Evolutionary conservation across 805 yeast species (phyloP).

Genomic region (Yarrowia deformans): DNA sequence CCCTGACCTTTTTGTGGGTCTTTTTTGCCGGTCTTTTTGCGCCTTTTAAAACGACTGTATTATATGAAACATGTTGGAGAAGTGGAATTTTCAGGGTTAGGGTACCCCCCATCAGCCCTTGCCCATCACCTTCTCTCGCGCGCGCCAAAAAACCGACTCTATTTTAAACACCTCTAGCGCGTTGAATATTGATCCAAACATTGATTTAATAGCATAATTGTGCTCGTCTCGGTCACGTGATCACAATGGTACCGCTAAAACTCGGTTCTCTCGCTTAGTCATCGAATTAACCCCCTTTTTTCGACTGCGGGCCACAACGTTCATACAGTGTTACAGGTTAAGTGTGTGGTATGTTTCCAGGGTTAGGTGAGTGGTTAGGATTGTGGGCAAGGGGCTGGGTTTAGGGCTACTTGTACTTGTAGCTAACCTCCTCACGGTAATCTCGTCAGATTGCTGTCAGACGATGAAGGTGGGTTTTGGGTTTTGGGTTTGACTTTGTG

Average conservation of each 20-base stretch:
- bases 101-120: background rate
- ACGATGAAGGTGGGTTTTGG: background rate
- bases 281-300: no score
- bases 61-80: background rate
- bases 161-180: no score
- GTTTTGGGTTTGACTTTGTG: background rate
- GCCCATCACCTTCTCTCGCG: no score
- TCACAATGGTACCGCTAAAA: background rate
- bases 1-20: background rate
- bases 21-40: no score
- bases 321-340: constrained; percentile 17
- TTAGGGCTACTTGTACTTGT: no score
- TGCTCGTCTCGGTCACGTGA: background rate
- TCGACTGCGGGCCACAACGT: constrained; percentile 5
- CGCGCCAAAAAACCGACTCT: no score
- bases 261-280: background rate
- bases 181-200: background rate
- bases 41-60: background rate
- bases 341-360: background rate
- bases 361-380: background rate
- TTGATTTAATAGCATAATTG: background rate
- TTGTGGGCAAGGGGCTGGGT: background rate
- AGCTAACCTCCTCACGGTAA: no score
- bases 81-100: background rate
- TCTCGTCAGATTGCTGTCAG: background rate